Evolutionary conservation across 495 filamentous ascomycete species (phyloP), one percentile per base, ranked within the genome.

Genomic region (Podospora australis): DNA sequence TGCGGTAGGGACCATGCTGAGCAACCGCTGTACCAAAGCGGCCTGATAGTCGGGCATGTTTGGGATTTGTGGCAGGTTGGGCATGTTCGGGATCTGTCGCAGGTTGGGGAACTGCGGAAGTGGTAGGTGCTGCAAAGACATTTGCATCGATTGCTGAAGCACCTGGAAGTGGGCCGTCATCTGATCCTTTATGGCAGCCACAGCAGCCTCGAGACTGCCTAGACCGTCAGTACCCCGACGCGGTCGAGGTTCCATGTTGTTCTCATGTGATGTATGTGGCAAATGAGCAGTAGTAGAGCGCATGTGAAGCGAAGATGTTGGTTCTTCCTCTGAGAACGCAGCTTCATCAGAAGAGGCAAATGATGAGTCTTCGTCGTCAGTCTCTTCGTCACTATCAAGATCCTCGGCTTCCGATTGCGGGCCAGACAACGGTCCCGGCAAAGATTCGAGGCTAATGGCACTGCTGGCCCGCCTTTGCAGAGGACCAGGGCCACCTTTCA

Each of bases 91-190:
- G 20, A 60, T 35, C 39, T 65, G 59, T 2, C 49, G 39, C 9
- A 62, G 29, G 26, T 60, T 49, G 17, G 34, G 43, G 30, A 57
- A 60, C 30, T 72, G 71, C 32, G 70, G 65, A 13, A 55, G 57
- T 16, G 45, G 47, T 25, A 55, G 43, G 32, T 69, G 63, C 44
- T 67, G 69, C 9, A 71, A 44, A 36, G 67, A 67, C 44, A 65
- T 51, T 14, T 55, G 42, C 62, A 86, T 78, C 13, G 73, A 79
- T 53, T 89, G 82, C 54, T 91, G 88, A 52, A 90, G 74, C 29
- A 89, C 82, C 44, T 91, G 84, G 55, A 92, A 78, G 57, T 92
- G 89, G 3, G 78, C 75, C 34, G 81, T 78, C 14, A 95, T 67
- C 43, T 88, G 83, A 44, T 91, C 85, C 48, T 83, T 79, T 75